Percentiles rank a stretch among this genome's conserved stretches.
Evolutionary conservation across 129 eudicot genomes (phyloP).

Genomic region (Deinandra increscens): DNA sequence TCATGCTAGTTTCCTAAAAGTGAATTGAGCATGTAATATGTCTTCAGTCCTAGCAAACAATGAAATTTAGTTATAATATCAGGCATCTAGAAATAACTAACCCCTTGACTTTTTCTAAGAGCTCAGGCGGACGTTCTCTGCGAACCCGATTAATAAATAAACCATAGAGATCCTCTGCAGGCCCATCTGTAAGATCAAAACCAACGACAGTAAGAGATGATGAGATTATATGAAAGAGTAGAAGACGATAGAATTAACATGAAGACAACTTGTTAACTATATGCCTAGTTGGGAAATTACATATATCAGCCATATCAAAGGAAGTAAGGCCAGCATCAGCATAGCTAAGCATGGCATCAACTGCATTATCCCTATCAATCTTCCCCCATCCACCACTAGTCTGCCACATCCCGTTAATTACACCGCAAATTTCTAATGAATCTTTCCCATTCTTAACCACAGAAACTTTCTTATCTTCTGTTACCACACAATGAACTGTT

Average conservation of each 20-base stretch:
- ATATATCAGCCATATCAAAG: slow-evolving; percentile 84
- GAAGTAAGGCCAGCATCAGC: slow-evolving; percentile 70
- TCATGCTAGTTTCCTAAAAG: background rate
- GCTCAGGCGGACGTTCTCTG: slow-evolving; percentile 93
- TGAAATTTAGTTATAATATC: background rate
- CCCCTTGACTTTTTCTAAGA: slow-evolving; percentile 84
- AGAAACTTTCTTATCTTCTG: slow-evolving; percentile 39
- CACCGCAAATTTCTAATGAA: slow-evolving; percentile 61
- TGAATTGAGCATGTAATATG: background rate
- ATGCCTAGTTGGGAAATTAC: slow-evolving; percentile 36
- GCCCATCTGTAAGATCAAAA: slow-evolving; percentile 71
- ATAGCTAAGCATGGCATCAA: slow-evolving; percentile 65
- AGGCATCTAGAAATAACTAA: slow-evolving; percentile 38
- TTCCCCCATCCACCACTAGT: slow-evolving; percentile 85
- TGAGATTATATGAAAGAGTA: background rate
- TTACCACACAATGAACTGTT: slow-evolving; percentile 40
- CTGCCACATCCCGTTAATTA: slow-evolving; percentile 87
- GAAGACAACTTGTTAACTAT: slow-evolving; percentile 12
- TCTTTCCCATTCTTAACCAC: slow-evolving; percentile 76
- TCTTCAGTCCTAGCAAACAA: background rate
- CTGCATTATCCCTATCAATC: slow-evolving; percentile 55
- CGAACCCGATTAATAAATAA: slow-evolving; percentile 92
- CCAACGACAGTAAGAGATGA: background rate
- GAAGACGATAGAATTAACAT: background rate
- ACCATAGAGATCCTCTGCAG: slow-evolving; percentile 99